Base-by-base conservation (phyloP, 2,329 filamentous ascomycete species). In the Penicillium sp. region DNA sequence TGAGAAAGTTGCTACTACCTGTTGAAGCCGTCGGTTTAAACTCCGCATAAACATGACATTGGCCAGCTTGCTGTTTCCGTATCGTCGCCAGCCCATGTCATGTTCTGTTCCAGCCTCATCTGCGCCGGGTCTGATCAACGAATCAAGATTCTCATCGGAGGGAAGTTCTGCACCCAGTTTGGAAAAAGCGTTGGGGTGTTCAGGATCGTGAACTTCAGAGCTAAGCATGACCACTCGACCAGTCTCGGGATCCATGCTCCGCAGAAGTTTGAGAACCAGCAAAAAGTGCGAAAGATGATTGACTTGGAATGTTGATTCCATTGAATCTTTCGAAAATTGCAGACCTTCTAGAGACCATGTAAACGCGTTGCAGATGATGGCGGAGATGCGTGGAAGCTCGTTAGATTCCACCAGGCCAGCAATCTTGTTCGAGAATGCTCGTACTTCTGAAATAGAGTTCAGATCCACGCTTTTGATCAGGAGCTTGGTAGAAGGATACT, bases 11-110 rank as follows among this genome's bases (percentile, higher is more conserved):
- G 6, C 13, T n/a, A 24, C 22, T 43, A 52, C 52, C 41, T 48
- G 32, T 26, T 45, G 21, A 12, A 53, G 44, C 29, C 44, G 41
- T 17, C 40, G 8, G 15, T 53, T 53, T 22, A 53, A 31, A 28
- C 40, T 51, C 7, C 45, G 34, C 49, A 53, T 53, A 32, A 51
- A 52, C 44, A 51, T 53, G 10, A 53, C 52, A 26, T 47, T 52
- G 21, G 52, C 52, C 22, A 53, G 24, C 10, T 53, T 53, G 41
- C 48, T 47, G 17, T 48, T 48, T 12, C 41, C 48, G 15, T 53
- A 53, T 35, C 52, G 41, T 12, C n/a, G 44, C 43, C 49, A 53
- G 13, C 52, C 52, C 48, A 48, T 48, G 29, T 52, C 49, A 45
- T 53, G 24, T 21, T 53, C 52, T 9, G 40, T 35, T 19, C 48